These are phyloP conservation scores for Alternaria panax DNA, from an alignment of 2,329 filamentous ascomycete genomes.

Conservation along the genomic window DNA sequence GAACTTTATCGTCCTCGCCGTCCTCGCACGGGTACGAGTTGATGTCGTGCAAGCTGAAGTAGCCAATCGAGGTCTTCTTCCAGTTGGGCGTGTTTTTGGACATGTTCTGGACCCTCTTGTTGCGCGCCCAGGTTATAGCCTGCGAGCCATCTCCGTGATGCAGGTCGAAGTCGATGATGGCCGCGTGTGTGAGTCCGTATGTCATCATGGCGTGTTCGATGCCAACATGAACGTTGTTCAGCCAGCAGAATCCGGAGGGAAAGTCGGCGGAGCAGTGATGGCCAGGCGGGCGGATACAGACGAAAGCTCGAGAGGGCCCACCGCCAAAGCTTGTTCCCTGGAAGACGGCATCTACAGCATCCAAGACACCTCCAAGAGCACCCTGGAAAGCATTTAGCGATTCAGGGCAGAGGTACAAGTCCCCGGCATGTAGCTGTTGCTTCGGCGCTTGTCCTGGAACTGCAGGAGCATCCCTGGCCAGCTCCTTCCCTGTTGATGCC, in stretches of 20 bases:
- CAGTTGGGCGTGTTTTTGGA: slow-evolving; percentile 75
- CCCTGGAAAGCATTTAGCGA: slow-evolving; percentile 89
- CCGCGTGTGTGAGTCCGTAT: slow-evolving; percentile 90
- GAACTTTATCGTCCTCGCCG: slow-evolving; percentile 92
- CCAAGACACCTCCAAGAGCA: slow-evolving; percentile 89
- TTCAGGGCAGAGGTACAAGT: slow-evolving; percentile 88
- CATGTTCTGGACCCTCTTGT: slow-evolving; percentile 69
- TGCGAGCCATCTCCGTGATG: slow-evolving; percentile 75
- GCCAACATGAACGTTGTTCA: slow-evolving; percentile 97
- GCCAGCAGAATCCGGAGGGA: slow-evolving; percentile 96
- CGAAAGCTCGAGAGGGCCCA: slow-evolving; percentile 80
- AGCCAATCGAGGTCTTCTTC: slow-evolving; percentile 89
- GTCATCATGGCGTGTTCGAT: slow-evolving; percentile 87
- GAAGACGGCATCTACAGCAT: slow-evolving; percentile 89
- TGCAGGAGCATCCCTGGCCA: slow-evolving; percentile 62
- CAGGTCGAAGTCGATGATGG: slow-evolving; percentile 62
- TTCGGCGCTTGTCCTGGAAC: slow-evolving; percentile 61
- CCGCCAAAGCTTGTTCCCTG: slow-evolving; percentile 54
- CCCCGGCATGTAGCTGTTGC: slow-evolving; percentile 79
- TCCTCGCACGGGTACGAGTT: slow-evolving; percentile 97
- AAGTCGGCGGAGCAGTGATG: slow-evolving; percentile 92
- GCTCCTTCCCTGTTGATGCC: slow-evolving; percentile 77
- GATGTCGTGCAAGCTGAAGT: slow-evolving; percentile 97
- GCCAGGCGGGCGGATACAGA: slow-evolving; percentile 89
- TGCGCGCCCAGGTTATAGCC: slow-evolving; percentile 89